Evolutionary conservation across 768 basidiomycete genomes (phyloP).

Genomic region (Nidularia pulvinata): DNA sequence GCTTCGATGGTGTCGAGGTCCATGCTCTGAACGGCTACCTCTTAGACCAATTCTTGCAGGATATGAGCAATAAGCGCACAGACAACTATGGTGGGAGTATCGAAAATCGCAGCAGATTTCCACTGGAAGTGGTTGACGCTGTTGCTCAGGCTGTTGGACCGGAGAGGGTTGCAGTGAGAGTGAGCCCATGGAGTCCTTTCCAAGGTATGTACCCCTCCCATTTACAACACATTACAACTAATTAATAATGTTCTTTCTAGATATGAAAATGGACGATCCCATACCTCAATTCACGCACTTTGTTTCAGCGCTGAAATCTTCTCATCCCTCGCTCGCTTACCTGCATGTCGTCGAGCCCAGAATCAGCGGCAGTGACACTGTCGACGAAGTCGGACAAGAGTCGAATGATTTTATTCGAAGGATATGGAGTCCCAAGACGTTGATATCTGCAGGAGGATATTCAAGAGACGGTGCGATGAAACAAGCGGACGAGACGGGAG

Average conservation of each 20-base stretch:
- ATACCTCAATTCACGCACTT: constrained; percentile 44
- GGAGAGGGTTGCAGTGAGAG: constrained; percentile 38
- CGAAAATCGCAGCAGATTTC: constrained; percentile 49
- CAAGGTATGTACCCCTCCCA: constrained; percentile 18
- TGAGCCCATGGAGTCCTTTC: constrained; percentile 41
- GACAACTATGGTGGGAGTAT: constrained; percentile 56
- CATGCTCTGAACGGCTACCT: constrained; percentile 36
- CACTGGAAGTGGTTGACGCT: constrained; percentile 42
- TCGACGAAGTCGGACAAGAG: constrained; percentile 4
- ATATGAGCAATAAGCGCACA: constrained; percentile 40
- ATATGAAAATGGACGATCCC: constrained; percentile 43
- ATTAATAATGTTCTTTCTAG: constrained; percentile 22
- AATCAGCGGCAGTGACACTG: constrained; percentile 5
- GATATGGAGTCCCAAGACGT: constrained; percentile 13
- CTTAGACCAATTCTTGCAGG: constrained; percentile 44
- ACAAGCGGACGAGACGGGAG: background rate
- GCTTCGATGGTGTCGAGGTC: constrained; percentile 50
- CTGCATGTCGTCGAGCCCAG: constrained; percentile 38
- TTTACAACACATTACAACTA: background rate
- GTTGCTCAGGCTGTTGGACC: constrained; percentile 32
- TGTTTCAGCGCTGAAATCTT: constrained; percentile 26
- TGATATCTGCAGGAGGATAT: background rate
- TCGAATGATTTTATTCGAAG: constrained; percentile 22
- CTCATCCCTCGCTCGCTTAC: constrained; percentile 35
- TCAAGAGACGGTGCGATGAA: background rate